phyloP scores from a whole-genome alignment of 805 yeast species.

The Scheffersomyces amazonensis region DNA sequence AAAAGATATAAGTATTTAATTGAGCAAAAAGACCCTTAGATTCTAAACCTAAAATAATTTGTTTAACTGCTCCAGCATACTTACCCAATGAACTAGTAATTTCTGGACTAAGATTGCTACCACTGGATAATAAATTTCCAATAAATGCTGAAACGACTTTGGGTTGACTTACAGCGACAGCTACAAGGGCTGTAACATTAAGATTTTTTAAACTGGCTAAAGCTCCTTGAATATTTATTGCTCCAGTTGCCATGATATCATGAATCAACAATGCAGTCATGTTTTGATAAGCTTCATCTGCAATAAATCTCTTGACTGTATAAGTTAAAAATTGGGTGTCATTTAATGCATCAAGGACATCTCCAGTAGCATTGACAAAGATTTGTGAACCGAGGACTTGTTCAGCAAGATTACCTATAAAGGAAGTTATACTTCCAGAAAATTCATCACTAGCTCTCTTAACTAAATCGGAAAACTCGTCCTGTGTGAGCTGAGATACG shows the following conservation, averaged over 20 bases:
- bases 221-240: constrained; percentile 20
- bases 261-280: constrained; percentile 31
- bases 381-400: constrained; percentile 25
- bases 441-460: constrained; percentile 9
- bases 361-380: constrained; percentile 15
- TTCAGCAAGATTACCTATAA: constrained; percentile 26
- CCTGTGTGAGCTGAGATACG: neutral
- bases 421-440: constrained; percentile 21
- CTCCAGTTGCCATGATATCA: constrained; percentile 25
- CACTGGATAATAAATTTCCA: constrained; percentile 12
- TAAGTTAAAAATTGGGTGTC: constrained; percentile 39
- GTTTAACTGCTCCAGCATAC: constrained; percentile 28
- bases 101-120: constrained; percentile 15
- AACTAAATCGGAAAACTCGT: constrained; percentile 3
- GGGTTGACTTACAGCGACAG: constrained; percentile 21
- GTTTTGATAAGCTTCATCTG: constrained; percentile 31
- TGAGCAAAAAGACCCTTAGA: constrained; percentile 33
- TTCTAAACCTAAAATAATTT: constrained; percentile 31
- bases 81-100: constrained; percentile 14
- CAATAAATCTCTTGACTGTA: constrained; percentile 31
- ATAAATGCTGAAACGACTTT: constrained; percentile 15
- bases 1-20: constrained; percentile 34
- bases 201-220: constrained; percentile 16
- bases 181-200: constrained; percentile 25
- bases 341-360: constrained; percentile 31